Evolutionary conservation across 1,284 basidiomycete genomes (phyloP), one percentile per base, ranked within the genome.

Genomic region (Leucoagaricus sp.): DNA sequence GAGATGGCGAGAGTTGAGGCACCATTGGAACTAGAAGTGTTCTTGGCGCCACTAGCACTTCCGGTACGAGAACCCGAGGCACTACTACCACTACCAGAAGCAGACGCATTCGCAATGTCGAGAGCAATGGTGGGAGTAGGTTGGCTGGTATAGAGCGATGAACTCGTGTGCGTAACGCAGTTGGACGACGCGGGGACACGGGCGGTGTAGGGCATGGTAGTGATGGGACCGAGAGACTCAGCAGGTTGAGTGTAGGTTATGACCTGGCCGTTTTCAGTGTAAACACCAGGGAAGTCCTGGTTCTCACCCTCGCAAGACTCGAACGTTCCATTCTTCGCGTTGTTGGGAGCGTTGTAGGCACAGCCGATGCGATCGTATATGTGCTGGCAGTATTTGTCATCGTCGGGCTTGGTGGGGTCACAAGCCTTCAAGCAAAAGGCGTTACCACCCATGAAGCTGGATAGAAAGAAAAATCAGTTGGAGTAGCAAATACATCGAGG

Each of bases 291-390:
- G 64, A 75, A 77, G 60, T 82, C 79, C 72, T 85, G 83, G 64
- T 83, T 77, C 19, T 90, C 87, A 38, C 85, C 85, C 3, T 77
- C 64, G 69, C 88, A 90, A 17, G 77, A 72, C 59, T 83, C 79
- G 64, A 87, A 90, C 0, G 75, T 76, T 15, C 78, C 79, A 40
- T 81, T 74, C 48, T 74, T 68, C 28, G 84, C 86, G 36, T 77
- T 74, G 60, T 82, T 85, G n/a, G 87, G 87, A 1, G 78, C 83
- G 64, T 91, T 91, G 73, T 83, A 89, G 9, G 64, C 67, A 64
- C 88, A 91, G 0, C 89, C 89, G 55, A 88, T 82, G 57, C 84
- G 81, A 65, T 91, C 88, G 58, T 74, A 83, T 53, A 81, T 76
- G 71, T 88, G 82, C 62, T 85, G 74, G 75, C 87, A 91, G 63